Base-by-base conservation (phyloP, 2,329 filamentous ascomycete species). In the Neofusicoccum parvum region DNA sequence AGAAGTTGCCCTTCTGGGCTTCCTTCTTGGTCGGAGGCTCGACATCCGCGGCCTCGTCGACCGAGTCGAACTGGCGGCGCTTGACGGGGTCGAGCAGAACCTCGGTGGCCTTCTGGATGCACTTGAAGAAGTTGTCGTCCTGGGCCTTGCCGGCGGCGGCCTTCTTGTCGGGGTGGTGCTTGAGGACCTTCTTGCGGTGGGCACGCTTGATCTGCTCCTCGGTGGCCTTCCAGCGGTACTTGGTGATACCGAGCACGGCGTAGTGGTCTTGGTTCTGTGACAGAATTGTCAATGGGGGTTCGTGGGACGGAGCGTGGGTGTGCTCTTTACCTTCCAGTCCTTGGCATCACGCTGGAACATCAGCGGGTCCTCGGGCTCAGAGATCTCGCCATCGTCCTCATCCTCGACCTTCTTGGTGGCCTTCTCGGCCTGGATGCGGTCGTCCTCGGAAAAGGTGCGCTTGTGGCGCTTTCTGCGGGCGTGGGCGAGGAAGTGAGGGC, bases 61-160 rank as follows among this genome's bases (percentile, higher is more conserved):
- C 94, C 2, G 92, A 97, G 81, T 99, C 95, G 82, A 91, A 99
- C 82, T 99, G 95, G 66, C 94, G 90, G 68, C 95, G 92, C 83
- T 92, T 96, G 78, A 89, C 85, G 60, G 95, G 95, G 83, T 99
- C 95, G 64, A 92, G 87, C 17, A 99, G 90, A 62, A 98, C 87
- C 75, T 99, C 95, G 73, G 91, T 94, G 66, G 95, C 95, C 81
- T 97, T 97, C 80, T 99, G 96, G 80, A 99, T 99, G 81, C 96
- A 99, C 87, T 99, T 99, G 90, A 99, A 99, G 86, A 99, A 99
- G 79, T 91, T 92, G 80, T 99, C 95, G 80, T 97, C 94, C 74
- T 98, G 94, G 72, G 88, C 87, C 73, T 88, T 87, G 68, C 95
- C 95, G 54, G 90, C 87, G 34, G 95, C 95, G 15, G 96, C 95